Percentiles rank a stretch among this genome's conserved stretches.
These are phyloP conservation scores for Secale cereale DNA, from an alignment of 176 grass and related monocot species.

Conservation along the genomic window DNA sequence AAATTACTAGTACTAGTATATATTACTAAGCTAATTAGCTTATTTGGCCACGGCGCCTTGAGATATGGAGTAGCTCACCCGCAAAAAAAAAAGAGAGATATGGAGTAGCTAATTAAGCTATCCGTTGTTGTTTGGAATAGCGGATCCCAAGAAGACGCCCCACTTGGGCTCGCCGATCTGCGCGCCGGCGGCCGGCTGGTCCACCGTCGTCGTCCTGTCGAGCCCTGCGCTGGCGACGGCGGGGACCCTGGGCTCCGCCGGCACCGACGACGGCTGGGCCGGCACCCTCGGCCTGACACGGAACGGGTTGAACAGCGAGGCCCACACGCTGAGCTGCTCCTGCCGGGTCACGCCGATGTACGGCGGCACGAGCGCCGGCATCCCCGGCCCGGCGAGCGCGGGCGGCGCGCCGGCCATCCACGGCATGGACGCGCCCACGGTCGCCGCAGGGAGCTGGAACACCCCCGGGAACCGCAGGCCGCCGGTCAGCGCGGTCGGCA, in stretches of 20 bases:
- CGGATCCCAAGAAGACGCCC: conserved; percentile 33
- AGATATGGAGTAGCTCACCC: background rate
- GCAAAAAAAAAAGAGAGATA: too few species aligned
- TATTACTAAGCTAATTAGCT: background rate
- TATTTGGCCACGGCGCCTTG: background rate
- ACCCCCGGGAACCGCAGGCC: conserved; percentile 32
- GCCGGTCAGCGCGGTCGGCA: conserved; percentile 6
- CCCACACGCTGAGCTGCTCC: conserved; percentile 54
- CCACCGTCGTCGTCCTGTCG: conserved; percentile 25
- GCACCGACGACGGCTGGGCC: background rate
- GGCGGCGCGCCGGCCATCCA: conserved; percentile 28
- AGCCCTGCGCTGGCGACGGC: conserved; percentile 18
- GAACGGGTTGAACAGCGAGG: conserved; percentile 54
- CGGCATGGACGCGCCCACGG: conserved; percentile 13
- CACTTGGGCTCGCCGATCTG: conserved; percentile 34
- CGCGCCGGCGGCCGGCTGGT: conserved; percentile 13
- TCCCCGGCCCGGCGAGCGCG: background rate
- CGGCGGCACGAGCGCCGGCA: conserved; percentile 35
- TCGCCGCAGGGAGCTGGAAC: background rate
- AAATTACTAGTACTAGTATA: background rate
- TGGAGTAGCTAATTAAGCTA: background rate
- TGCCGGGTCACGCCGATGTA: conserved; percentile 41
- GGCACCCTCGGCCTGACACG: conserved; percentile 31
- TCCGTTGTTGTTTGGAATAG: background rate
- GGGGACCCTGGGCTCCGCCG: background rate